Conservation (phyloP, 208 protist species). For the Acanthamoeba sp. region DNA sequence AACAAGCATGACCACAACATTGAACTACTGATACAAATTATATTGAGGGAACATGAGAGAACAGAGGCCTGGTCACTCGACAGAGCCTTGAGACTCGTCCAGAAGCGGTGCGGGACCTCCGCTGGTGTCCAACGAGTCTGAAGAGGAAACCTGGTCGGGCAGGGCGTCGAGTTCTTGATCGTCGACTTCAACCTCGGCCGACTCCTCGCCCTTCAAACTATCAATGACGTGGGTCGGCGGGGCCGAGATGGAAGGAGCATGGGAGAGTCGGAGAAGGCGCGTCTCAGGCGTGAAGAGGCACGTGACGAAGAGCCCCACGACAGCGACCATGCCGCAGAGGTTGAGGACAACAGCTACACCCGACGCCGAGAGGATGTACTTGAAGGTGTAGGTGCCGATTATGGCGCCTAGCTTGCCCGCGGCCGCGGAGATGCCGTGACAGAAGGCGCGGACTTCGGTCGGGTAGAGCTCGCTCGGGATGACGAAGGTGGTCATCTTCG, state of each 20-base stretch:
- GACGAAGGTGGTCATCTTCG: slow-evolving; percentile 88
- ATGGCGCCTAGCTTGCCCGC: slow-evolving; percentile 82
- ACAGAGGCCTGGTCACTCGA: neutral
- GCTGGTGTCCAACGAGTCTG: neutral
- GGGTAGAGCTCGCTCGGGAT: slow-evolving; percentile 84
- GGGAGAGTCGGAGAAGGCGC: neutral
- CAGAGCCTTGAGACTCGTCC: neutral
- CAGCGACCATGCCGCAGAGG: slow-evolving; percentile 33
- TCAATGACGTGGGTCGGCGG: neutral
- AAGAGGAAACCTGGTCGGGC: neutral
- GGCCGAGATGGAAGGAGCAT: neutral
- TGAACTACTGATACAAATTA: too few relatives aligned
- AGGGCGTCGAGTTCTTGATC: neutral
- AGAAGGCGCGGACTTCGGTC: slow-evolving; percentile 72
- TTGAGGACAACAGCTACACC: slow-evolving; percentile 42
- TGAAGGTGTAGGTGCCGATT: slow-evolving; percentile 77
- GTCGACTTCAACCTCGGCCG: neutral
- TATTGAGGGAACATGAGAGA: too few relatives aligned
- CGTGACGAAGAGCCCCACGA: slow-evolving; percentile 39
- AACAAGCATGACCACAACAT: too few relatives aligned
- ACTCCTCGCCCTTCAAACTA: neutral
- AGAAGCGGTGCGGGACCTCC: neutral
- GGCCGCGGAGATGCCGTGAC: slow-evolving; percentile 83
- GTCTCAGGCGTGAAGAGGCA: slow-evolving; percentile 47
- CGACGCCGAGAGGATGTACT: slow-evolving; percentile 47